Evolutionary conservation across 768 basidiomycete genomes (phyloP).

Genomic region (Macrolepiota dolichaula): DNA sequence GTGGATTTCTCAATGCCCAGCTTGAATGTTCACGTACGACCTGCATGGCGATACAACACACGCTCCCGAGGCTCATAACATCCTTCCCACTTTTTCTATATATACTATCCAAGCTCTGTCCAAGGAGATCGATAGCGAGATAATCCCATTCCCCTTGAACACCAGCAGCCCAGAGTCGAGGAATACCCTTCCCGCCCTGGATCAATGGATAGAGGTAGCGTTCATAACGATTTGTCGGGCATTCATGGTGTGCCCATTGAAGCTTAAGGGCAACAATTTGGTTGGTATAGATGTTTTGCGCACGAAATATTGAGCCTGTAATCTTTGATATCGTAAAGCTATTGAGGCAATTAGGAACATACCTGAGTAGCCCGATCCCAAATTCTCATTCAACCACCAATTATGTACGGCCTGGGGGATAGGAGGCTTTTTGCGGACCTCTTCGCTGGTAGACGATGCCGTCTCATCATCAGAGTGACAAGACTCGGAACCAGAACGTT

Average conservation of each 20-base stretch:
- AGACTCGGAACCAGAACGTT: conserved; percentile 1
- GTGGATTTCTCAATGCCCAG: background rate
- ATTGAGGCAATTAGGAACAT: conserved; percentile 14
- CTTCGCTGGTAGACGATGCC: conserved; percentile 1
- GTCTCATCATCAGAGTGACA: conserved; percentile 15
- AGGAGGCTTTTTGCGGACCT: conserved; percentile 2
- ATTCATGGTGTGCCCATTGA: conserved; percentile 66
- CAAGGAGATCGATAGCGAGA: conserved; percentile 76
- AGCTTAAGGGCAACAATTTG: conserved; percentile 73
- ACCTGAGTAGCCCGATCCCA: conserved; percentile 79
- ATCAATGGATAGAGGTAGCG: conserved; percentile 64
- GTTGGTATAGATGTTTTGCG: conserved; percentile 51
- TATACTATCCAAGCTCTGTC: conserved; percentile 63
- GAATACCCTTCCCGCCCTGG: conserved; percentile 74
- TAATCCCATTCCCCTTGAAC: conserved; percentile 60
- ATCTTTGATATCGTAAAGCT: background rate
- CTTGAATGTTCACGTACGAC: conserved; percentile 43
- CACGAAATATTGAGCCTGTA: conserved; percentile 68
- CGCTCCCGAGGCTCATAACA: conserved; percentile 65
- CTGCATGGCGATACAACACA: conserved; percentile 75
- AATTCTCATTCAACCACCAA: conserved; percentile 52
- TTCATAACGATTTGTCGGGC: conserved; percentile 75
- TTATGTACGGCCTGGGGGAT: conserved; percentile 51
- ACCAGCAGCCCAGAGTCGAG: conserved; percentile 63
- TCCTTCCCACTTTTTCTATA: conserved; percentile 53